Evolutionary conservation across 1,284 basidiomycete genomes (phyloP), one percentile per base, ranked within the genome.

Genomic region (Pholiota adiposa): DNA sequence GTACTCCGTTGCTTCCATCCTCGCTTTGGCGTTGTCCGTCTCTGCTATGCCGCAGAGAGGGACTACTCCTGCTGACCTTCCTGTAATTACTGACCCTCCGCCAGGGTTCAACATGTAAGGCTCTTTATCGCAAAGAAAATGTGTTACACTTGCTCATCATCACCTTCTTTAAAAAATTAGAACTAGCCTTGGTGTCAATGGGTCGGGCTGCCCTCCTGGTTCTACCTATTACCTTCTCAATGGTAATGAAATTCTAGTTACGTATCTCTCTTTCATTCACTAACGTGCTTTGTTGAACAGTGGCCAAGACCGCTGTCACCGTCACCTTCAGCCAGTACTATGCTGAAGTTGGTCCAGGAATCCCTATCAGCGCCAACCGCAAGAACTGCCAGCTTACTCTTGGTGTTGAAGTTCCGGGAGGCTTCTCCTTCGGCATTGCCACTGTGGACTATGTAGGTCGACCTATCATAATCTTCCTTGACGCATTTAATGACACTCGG

Each of bases 321-420:
- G 67, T 71, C 48, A 69, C 66, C n/a, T 71, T 71, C 63, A 68
- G 67, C 50, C 55, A 65, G 43, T 71, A 62, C 59, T 70, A 62
- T 21, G 69, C 70, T 48, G 66, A 68, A 52, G 69, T 64, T 38
- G 70, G 70, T 1, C 70, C 70, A 9, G 62, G 62, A 25, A 71
- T 70, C 50, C 57, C 67, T 1, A 66, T 69, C 61, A 62, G 63
- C 38, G 33, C 60, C 18, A 68, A 68, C 56, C 66, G 69, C 41
- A 71, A 66, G 61, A 70, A 70, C 46, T 72, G 69, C 54, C 69
- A 67, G 33, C 58, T 70, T 12, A 70, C 67, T 21, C 63, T 70
- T 27, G 65, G 67, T 36, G 65, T 71, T 25, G 60, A 67, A 43
- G 66, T 70, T 51, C 70, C 69, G 12, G 51, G 65, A 56, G 68